Conservation (phyloP, 2,329 filamentous ascomycete species). For the Penicillium sp. region DNA sequence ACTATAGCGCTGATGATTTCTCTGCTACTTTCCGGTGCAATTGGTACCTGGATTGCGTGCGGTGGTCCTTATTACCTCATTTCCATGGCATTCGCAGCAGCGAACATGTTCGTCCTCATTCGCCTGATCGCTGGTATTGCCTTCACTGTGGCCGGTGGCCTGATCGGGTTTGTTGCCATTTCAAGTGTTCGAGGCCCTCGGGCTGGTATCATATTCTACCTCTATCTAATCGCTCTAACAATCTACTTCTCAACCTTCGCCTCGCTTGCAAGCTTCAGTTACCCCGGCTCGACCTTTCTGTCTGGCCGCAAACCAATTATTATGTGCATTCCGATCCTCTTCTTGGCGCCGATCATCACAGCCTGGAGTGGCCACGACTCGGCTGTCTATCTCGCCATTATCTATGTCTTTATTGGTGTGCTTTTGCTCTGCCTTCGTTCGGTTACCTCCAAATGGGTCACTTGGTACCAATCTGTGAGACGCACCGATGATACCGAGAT, state of each 20-base stretch:
- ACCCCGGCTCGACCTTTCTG: conserved; percentile 54
- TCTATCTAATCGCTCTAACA: conserved; percentile 58
- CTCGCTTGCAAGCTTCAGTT: conserved; percentile 53
- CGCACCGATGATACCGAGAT: conserved; percentile 41
- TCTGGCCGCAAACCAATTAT: conserved; percentile 59
- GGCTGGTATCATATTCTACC: conserved; percentile 56
- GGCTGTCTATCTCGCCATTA: conserved; percentile 54
- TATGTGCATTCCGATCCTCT: conserved; percentile 54
- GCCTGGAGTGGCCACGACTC: conserved; percentile 55
- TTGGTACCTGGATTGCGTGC: conserved; percentile 63
- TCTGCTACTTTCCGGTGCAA: conserved; percentile 58
- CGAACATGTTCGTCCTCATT: conserved; percentile 56
- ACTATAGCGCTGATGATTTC: conserved; percentile 60
- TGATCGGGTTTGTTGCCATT: conserved; percentile 55
- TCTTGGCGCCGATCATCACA: conserved; percentile 57
- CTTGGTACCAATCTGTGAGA: conserved; percentile 50
- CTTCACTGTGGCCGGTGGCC: conserved; percentile 51
- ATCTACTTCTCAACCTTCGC: conserved; percentile 60
- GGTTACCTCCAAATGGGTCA: conserved; percentile 58
- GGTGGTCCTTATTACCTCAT: conserved; percentile 62
- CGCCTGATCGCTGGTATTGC: conserved; percentile 52
- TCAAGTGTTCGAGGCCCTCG: conserved; percentile 44
- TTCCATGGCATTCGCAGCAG: conserved; percentile 55
- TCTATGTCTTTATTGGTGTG: conserved; percentile 53
- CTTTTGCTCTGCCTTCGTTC: conserved; percentile 55